phyloP scores from a whole-genome alignment of 2,329 filamentous ascomycete genomes.

The Chalara sp. region DNA sequence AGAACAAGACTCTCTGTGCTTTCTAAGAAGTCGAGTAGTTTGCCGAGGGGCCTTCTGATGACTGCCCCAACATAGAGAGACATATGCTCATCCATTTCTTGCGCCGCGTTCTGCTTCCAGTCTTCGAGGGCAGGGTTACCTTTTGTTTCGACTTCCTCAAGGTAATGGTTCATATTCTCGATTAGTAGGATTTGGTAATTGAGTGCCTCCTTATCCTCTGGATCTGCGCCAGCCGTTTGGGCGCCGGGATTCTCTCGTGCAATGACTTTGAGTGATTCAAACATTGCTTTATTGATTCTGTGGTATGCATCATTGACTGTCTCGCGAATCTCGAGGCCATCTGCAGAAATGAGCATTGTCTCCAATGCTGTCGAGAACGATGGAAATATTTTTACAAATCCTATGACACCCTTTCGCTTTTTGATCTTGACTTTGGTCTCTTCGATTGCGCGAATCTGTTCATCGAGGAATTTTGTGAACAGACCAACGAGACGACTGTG shows the following conservation, averaged over 20 bases:
- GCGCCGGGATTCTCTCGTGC: constrained; percentile 59
- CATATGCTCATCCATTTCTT: constrained; percentile 83
- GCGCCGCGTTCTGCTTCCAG: constrained; percentile 72
- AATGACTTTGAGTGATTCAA: constrained; percentile 93
- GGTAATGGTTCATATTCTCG: constrained; percentile 97
- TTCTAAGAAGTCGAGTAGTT: constrained; percentile 85
- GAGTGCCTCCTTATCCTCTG: constrained; percentile 90
- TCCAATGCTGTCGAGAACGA: constrained; percentile 77
- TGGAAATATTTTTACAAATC: constrained; percentile 91
- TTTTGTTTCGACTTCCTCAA: constrained; percentile 78
- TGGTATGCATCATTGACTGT: constrained; percentile 83
- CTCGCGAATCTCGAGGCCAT: constrained; percentile 61
- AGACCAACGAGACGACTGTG: constrained; percentile 67
- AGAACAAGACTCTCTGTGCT: constrained; percentile 67
- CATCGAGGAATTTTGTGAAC: constrained; percentile 86
- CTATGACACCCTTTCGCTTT: constrained; percentile 94
- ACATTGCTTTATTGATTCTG: constrained; percentile 90
- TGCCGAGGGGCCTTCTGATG: constrained; percentile 81
- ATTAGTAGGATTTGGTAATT: constrained; percentile 97
- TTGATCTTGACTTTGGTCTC: constrained; percentile 99
- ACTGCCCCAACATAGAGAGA: constrained; percentile 80
- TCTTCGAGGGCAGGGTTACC: constrained; percentile 70
- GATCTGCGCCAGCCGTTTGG: constrained; percentile 45
- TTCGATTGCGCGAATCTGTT: constrained; percentile 91
- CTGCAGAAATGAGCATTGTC: constrained; percentile 64